Base-by-base conservation (phyloP, 345 rosid species). In the Camelina neglecta region DNA sequence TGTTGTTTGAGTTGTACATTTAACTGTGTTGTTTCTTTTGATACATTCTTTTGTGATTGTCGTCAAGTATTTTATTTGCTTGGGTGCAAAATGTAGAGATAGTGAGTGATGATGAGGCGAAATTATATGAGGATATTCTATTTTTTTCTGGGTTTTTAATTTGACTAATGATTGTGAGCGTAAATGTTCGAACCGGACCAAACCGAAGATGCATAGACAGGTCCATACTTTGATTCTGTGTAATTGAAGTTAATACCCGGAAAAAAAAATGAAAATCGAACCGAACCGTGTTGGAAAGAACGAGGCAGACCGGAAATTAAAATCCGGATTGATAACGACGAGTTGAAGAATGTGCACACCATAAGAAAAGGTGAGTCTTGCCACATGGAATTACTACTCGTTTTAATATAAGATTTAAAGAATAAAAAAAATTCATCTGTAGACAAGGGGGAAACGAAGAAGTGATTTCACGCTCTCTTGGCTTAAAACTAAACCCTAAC, bases 1-100 rank as follows among this genome's bases (percentile, higher is more conserved):
- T 69, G 75, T 76, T 69, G 75, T 76, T 11, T 62, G 65, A 69
- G 80, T 76, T 76, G 80, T 76, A 76, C 71, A 76, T 69, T 69
- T 31, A 54, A 69, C 69, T 62, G 57, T 69, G 69, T 70, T 76
- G 75, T 71, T 70, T 47, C 13, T 44, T 8, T 42, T 35, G 11
- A 9, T 50, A 7, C 6, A 76, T 76, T 69, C 71, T 54, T 62
- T 44, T 76, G 75, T 61, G 57, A 69, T 69, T 68, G 63, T 60
- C 64, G 44, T 67, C 55, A 50, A 59, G 60, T 75, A 67, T 48
- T 66, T 58, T 75, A 67, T 67, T 58, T 58, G 67, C 61, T 53
- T 20, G 58, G 44, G 44, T 41, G 44, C 44, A 41, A 41, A 41
- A 2, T 41, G 44, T 41, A 41, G 42, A 39, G 12, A 39, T 11